Conservation (phyloP, 1,284 basidiomycete species). For the Pholiota adiposa region DNA sequence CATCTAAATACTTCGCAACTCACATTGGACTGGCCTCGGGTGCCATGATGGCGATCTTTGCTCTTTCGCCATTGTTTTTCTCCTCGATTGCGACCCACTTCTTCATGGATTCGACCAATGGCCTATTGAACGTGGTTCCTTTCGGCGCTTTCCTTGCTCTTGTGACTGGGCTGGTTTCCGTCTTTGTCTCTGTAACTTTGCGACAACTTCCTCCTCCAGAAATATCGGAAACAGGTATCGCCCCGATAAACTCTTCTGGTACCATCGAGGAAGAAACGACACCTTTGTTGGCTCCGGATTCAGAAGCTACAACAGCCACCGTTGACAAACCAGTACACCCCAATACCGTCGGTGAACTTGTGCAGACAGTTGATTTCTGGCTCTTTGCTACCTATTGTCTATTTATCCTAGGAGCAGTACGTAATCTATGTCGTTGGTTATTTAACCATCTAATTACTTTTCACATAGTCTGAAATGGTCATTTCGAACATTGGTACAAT, state of each 20-base stretch:
- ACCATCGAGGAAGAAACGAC: constrained; percentile 43
- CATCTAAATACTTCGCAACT: constrained; percentile 67
- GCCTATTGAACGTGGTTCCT: constrained; percentile 52
- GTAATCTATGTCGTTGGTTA: constrained; percentile 31
- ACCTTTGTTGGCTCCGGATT: constrained; percentile 40
- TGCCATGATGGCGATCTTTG: constrained; percentile 70
- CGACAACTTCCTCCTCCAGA: constrained; percentile 15
- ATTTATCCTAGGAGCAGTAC: constrained; percentile 65
- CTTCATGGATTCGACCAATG: constrained; percentile 54
- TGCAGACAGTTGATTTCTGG: constrained; percentile 69
- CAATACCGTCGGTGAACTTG: constrained; percentile 43
- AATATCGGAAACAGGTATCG: neutral
- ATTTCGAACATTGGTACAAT: constrained; percentile 80
- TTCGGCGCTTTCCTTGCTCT: constrained; percentile 64
- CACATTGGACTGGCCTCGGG: constrained; percentile 71
- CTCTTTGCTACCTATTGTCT: constrained; percentile 45
- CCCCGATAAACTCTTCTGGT: neutral
- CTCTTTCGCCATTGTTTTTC: constrained; percentile 75
- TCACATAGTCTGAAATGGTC: constrained; percentile 73
- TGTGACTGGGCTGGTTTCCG: constrained; percentile 54
- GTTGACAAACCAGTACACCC: constrained; percentile 26
- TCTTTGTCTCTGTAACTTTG: constrained; percentile 55
- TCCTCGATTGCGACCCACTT: constrained; percentile 64
- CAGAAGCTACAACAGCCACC: constrained; percentile 9
- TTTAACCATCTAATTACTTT: neutral